Conservation (phyloP, 2,329 filamentous ascomycete genomes). For the Penicillium concentricum region DNA sequence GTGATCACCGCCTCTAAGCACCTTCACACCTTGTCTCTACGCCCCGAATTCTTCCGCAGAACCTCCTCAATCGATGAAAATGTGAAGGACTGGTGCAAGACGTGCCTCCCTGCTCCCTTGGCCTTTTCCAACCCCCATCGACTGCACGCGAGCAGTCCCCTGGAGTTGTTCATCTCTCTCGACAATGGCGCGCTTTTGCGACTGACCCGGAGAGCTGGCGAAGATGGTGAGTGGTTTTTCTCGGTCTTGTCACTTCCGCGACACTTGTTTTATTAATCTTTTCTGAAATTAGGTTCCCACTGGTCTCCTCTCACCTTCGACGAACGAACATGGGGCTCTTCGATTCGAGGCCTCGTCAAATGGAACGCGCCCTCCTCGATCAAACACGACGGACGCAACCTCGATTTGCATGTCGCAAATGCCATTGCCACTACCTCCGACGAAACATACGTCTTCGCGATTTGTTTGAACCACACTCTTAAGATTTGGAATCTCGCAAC, state of each 20-base stretch:
- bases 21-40: constrained; percentile 79
- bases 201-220: constrained; percentile 61
- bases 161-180: constrained; percentile 73
- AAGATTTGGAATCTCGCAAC: constrained; percentile 86
- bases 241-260: background rate
- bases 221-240: constrained; percentile 45
- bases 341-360: constrained; percentile 47
- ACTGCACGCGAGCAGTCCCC: constrained; percentile 69
- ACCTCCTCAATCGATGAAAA: constrained; percentile 68
- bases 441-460: constrained; percentile 63
- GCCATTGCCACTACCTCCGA: constrained; percentile 48
- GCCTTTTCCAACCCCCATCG: constrained; percentile 77
- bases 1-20: constrained; percentile 76
- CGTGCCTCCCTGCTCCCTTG: constrained; percentile 70
- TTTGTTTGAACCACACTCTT: constrained; percentile 84
- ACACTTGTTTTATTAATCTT: constrained; percentile 15
- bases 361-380: constrained; percentile 46
- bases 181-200: constrained; percentile 56
- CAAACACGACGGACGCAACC: constrained; percentile 41
- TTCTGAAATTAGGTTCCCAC: constrained; percentile 33
- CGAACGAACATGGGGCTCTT: constrained; percentile 50
- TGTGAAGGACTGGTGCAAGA: constrained; percentile 73
- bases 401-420: constrained; percentile 46
- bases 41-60: constrained; percentile 77
- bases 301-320: constrained; percentile 50